Evolutionary conservation across 1,284 basidiomycete species (phyloP).

Genomic region (Bjerkandera adusta): DNA sequence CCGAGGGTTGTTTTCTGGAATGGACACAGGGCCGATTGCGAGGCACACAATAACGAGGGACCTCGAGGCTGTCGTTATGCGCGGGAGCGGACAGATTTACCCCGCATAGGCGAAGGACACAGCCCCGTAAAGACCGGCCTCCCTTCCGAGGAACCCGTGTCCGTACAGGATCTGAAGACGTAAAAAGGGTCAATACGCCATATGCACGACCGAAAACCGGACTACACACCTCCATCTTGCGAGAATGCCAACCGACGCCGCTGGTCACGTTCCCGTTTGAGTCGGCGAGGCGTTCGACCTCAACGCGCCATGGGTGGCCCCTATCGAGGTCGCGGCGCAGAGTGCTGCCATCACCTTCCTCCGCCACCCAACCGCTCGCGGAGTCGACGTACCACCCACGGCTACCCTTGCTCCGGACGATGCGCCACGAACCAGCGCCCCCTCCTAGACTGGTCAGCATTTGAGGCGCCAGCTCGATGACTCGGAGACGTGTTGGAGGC

Average conservation of each 20-base stretch:
- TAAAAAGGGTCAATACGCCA: conserved; percentile 15
- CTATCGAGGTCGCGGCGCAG: conserved; percentile 61
- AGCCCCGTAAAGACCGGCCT: conserved; percentile 92
- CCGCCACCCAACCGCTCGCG: conserved; percentile 75
- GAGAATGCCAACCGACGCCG: conserved; percentile 91
- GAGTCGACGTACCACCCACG: conserved; percentile 95
- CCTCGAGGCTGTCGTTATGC: too few relatives aligned
- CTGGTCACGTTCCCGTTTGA: conserved; percentile 88
- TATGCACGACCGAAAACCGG: conserved; percentile 2
- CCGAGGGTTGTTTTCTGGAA: too few relatives aligned
- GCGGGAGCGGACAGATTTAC: too few relatives aligned
- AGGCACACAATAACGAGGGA: too few relatives aligned
- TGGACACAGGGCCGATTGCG: too few relatives aligned
- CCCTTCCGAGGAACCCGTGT: conserved; percentile 86
- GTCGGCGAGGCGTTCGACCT: conserved; percentile 72
- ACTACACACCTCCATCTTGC: conserved; percentile 91
- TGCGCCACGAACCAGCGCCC: conserved; percentile 84
- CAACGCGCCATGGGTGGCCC: conserved; percentile 64
- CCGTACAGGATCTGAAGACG: conserved; percentile 70
- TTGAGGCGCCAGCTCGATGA: conserved; percentile 83
- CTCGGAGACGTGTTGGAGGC: conserved; percentile 77
- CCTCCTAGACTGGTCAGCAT: conserved; percentile 71
- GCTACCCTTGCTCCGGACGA: conserved; percentile 88
- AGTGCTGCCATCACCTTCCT: conserved; percentile 23
- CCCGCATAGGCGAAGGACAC: conserved; percentile 91